Base-by-base conservation (phyloP, 1,284 basidiomycete genomes). In the Sporisorium graminicola region DNA sequence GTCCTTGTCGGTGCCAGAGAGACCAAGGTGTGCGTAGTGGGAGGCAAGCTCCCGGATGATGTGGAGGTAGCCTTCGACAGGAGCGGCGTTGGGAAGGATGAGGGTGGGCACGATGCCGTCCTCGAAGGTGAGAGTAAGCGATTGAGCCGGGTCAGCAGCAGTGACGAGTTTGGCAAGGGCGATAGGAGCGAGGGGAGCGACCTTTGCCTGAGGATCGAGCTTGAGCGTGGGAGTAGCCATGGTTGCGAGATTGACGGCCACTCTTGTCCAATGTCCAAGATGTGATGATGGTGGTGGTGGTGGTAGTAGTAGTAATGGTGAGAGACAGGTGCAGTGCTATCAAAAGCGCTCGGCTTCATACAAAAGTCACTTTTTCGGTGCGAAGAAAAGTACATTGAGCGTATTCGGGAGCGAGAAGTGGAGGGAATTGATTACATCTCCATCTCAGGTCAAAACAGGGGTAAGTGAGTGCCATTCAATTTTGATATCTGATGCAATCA, bases 31-130 rank as follows among this genome's bases (percentile, higher is more conserved):
- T 13, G 79, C 78, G 35, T 77, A 82, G 53, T 63, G 59, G 5
- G 65, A 72, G 14, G 80, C 70, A 40, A 83, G 75, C 61, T 81
- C 74, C 13, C 72, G 74, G 43, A 83, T 52, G 51, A 83, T 80
- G 64, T 74, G 60, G 13, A 78, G 53, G 44, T 75, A 74, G 20
- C 79, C 81, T 18, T 81, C 75, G 55, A 77, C 69, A 27, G 65
- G 67, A 26, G 55, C 55, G 18, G 67, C 74, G 33, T 58, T 63
- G 40, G 72, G 67, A 24, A 66, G 50, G 33, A 71, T 33, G 22
- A 79, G 74, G n/a, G 73, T 61, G 12, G 75, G 75, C 3, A 50
- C 64, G 18, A 58, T 40, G 43, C 65, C 69, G 40, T 74, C 73
- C 40, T 79, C 74, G 40, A 77, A 81, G 40, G 64, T 44, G 37